Evolutionary conservation across 805 yeast species (phyloP), one percentile per base, ranked within the genome.

Genomic region (Naumovozyma dairenensis): DNA sequence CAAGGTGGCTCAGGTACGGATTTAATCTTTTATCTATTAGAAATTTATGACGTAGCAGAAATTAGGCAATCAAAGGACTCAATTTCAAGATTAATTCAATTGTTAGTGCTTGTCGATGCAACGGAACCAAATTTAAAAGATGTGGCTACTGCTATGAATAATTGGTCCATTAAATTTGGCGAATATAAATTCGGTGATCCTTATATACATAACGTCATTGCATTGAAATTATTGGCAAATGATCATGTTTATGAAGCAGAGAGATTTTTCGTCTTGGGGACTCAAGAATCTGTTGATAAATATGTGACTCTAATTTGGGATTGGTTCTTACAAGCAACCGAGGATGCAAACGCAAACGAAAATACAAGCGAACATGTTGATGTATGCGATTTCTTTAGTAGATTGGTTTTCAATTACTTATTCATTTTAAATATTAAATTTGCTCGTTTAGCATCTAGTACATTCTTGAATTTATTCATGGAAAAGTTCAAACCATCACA

Each of bases 1-100:
- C 86, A 84, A 58, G 79, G 71, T 36, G 93, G 89, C 17, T 79
- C 87, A 19, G 85, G 87, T 9, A 69, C 82, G 12, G 97, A 92
- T 52, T 63, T 89, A 44, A 68, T 79, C 7, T 56, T 67, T 17
- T 84, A 84, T 53, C 55, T 89, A 52, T 48, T 86, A n/a, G 85
- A 78, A 35, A 74, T 83, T 1, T 78, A 77, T 45, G 71, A 65
- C 15, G 67, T 67, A 26, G 69, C 77, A 6, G 64, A 63, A 9
- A 51, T 69, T 5, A 47, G 57, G 8, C 66, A 64, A 4, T 62
- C 60, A 35, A 62, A 64, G 16, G 61, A 60, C 5, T 58, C 71
- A 21, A 72, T 72, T 33, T 55, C 68, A 28, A 62, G 62, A 41
- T 47, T 74, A 39, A 62, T 72, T 34, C 72, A 71, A 41, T 50